These are phyloP conservation scores for Pleurozium schreberi DNA, from an alignment of 225 moss, liverwort and hornwort genomes.

Conservation along the genomic window DNA sequence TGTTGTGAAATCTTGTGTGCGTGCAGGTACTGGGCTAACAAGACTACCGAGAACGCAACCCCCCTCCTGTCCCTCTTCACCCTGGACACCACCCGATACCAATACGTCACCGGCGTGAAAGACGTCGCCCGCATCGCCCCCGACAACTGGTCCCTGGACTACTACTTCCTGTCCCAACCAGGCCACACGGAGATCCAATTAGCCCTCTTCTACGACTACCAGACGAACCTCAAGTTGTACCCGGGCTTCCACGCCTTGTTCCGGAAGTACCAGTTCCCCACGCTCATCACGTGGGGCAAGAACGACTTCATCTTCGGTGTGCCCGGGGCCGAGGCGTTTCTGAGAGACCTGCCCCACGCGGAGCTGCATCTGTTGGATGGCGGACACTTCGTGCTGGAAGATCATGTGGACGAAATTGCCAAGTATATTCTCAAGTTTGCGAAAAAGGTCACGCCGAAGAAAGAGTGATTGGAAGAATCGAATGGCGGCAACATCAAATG, in stretches of 20 bases:
- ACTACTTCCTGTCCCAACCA: constrained; percentile 24
- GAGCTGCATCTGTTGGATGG: constrained; percentile 33
- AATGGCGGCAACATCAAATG: not conserved
- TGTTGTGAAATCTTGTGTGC: no score
- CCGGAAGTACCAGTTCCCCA: constrained; percentile 47
- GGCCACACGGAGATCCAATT: constrained; percentile 28
- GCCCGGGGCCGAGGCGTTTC: constrained; percentile 21
- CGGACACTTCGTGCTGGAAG: constrained; percentile 45
- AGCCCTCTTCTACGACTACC: constrained; percentile 55
- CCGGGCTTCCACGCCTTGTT: constrained; percentile 20
- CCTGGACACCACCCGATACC: not conserved
- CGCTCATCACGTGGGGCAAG: constrained; percentile 50
- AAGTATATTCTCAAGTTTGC: constrained; percentile 20
- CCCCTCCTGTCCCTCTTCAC: not conserved
- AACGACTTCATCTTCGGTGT: constrained; percentile 33
- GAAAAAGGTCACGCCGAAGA: not conserved
- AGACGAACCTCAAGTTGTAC: constrained; percentile 16
- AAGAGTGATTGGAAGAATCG: not conserved
- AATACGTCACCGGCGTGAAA: constrained; percentile 18
- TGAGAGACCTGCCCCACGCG: constrained; percentile 31
- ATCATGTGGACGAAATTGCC: constrained; percentile 3
- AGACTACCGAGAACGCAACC: not conserved
- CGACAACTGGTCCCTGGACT: constrained; percentile 32
- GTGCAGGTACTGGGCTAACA: constrained; percentile 20
- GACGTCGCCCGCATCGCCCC: constrained; percentile 18